Evolutionary conservation across 306 rosid species (phyloP).

Genomic region (cucumber (Cucumis sativus)): Cucumber_9930_V3 NC_026657.2:29407501-29408000

Average conservation of each 20-base stretch:
- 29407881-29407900: neutral
- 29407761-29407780: neutral
- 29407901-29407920: neutral
- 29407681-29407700: neutral
- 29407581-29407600: neutral
- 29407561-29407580: constrained; percentile 6
- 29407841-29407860: neutral
- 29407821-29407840: neutral
- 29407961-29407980: neutral
- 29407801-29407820: neutral
- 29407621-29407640: neutral
- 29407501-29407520: neutral
- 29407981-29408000: neutral
- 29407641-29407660: constrained; percentile 5
- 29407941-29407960: neutral
- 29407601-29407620: neutral
- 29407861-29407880: neutral
- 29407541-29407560: neutral
- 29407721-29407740: neutral
- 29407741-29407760: neutral
- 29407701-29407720: constrained; percentile 4
- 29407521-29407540: constrained; percentile 2
- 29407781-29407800: neutral
- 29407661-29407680: constrained; percentile 11
- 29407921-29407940: neutral